phyloP scores from a whole-genome alignment of 257 asterid species.

The Coffea eugenioides region DNA sequence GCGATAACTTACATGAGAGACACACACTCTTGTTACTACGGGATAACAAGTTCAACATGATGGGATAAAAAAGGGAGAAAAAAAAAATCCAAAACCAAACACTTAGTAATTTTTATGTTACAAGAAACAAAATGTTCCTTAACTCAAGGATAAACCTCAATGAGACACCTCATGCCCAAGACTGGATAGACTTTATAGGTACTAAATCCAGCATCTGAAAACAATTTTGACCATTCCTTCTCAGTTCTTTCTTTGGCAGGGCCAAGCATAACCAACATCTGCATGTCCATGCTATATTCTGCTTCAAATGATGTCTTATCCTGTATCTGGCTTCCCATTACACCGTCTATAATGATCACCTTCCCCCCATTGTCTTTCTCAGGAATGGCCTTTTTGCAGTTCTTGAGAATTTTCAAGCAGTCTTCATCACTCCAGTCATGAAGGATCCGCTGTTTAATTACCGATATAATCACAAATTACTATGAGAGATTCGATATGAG shows the following conservation, averaged over 20 bases:
- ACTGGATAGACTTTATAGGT: constrained; percentile 13
- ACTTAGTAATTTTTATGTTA: neutral
- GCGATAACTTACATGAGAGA: no score
- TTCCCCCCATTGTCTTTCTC: constrained; percentile 17
- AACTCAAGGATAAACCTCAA: constrained; percentile 25
- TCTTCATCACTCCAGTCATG: constrained; percentile 24
- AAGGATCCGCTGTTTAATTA: constrained; percentile 13
- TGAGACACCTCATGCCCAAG: constrained; percentile 23
- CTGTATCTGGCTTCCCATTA: neutral
- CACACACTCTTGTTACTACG: no score
- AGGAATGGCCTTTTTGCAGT: constrained; percentile 23
- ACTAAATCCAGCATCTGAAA: constrained; percentile 27
- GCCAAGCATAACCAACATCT: constrained; percentile 1
- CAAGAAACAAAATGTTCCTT: neutral
- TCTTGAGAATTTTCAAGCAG: constrained; percentile 18
- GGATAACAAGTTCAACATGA: no score
- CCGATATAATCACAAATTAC: neutral
- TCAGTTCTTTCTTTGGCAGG: constrained; percentile 16
- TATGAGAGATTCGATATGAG: no score
- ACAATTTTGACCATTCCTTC: constrained; percentile 21
- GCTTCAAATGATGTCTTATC: neutral
- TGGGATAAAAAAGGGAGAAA: no score
- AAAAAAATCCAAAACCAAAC: neutral
- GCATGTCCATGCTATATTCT: constrained; percentile 10
- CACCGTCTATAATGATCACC: constrained; percentile 15